Base-by-base conservation (phyloP, 73 alveolate genomes). In the Stentor coeruleus region DNA sequence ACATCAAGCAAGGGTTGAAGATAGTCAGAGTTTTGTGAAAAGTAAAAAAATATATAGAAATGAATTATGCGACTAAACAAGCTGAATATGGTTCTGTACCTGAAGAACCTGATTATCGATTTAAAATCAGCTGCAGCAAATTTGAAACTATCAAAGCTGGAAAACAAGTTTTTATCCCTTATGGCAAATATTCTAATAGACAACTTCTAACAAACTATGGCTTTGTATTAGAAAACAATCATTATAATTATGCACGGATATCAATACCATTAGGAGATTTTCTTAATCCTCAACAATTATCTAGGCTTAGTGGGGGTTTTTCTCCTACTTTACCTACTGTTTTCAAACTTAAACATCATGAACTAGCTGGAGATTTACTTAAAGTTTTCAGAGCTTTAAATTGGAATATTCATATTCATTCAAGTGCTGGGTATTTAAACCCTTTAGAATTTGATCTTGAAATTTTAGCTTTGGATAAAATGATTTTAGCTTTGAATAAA, bases 111-210 rank as follows among this genome's bases (percentile, higher is more conserved):
- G 66, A 75, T 20, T 26, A 14, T 20, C 6, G 72, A 37, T 75
- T 75, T 40, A 31, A 38, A n/a, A 75, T 75, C 28, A 35, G 77
- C 20, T 14, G 59, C 28, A 39, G 77, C 3, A 75, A 40, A 38
- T 20, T 20, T 2, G 58, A 75, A 75, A 39, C 80, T n/a, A 37
- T 37, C 39, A 33, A 37, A 2, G 39, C 83, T 26, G 83, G 83
- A 0, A 3, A 1, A 14, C 72, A 75, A 38, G 84, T 3, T 31
- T 75, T 20, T 2, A 37, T 75, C 26, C 31, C 59, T 1, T 75
- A 75, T 75, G 83, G 83, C 35, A 75, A 35, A 38, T 75, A 75
- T 38, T 75, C 83, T 6, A 75, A 75, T 75, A 75, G 72, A 37
- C 26, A 14, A n/a, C 72, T 75, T 1, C 3, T 75, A 0, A 75